Conservation (phyloP, 140 eudicot species). For the Bidens hawaiensis region DNA sequence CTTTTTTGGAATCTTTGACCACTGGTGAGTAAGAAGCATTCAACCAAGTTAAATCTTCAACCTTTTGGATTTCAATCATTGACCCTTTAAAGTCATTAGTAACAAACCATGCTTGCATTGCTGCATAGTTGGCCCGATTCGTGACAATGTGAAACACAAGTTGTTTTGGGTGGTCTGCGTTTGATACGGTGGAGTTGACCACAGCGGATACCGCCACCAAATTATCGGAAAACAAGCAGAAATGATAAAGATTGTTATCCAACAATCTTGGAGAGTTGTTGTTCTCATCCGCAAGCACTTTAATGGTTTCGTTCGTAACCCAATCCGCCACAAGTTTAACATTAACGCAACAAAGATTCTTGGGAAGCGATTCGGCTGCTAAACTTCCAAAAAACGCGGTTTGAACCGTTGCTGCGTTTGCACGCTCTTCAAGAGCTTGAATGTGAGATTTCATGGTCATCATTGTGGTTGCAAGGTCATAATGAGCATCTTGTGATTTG, state of each 20-base stretch:
- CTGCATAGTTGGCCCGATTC: conserved; percentile 59
- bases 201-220: conserved; percentile 75
- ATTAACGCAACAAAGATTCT: conserved; percentile 64
- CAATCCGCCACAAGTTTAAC: conserved; percentile 62
- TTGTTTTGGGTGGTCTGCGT: conserved; percentile 87
- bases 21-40: conserved; percentile 70
- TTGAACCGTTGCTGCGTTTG: conserved; percentile 73
- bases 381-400: conserved; percentile 65
- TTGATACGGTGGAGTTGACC: conserved; percentile 75
- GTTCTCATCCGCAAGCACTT: conserved; percentile 44
- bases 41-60: conserved; percentile 77
- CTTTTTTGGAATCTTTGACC: conserved; percentile 31
- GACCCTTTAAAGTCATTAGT: conserved; percentile 72
- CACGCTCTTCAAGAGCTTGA: conserved; percentile 88
- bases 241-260: conserved; percentile 89
- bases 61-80: conserved; percentile 60
- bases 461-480: conserved; percentile 92
- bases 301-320: conserved; percentile 39
- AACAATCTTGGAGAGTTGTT: conserved; percentile 69
- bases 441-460: conserved; percentile 88
- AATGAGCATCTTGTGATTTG: conserved; percentile 85
- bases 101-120: conserved; percentile 89
- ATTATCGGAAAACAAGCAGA: conserved; percentile 86
- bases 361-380: conserved; percentile 80
- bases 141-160: conserved; percentile 91